Base-by-base conservation (phyloP, 306 rosid species). In the Hippophae tibetana region DNA sequence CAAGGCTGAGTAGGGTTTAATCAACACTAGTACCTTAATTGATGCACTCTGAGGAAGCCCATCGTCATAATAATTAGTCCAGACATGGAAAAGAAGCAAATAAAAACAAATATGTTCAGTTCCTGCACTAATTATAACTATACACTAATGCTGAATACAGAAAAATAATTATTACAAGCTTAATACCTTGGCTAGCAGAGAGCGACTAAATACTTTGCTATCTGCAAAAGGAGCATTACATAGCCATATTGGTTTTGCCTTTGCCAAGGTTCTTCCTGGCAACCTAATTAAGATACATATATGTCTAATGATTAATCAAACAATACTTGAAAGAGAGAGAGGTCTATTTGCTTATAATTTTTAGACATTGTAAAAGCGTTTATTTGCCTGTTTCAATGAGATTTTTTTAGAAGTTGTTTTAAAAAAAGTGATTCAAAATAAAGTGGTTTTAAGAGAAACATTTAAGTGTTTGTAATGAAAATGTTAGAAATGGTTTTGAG, bases 151-250 rank as follows among this genome's bases (percentile, higher is more conserved):
- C 14, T 43, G 25, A 48, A 14, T 53, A 48, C 42, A 31, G 9
- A 38, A 42, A 9, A 49, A 41, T 49, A 31, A 11, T 46, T 8
- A 18, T 8, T 13, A 49, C 67, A 52, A 54, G 57, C 62, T 60
- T 72, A 54, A 3, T 66, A 86, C 97, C 97, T 84, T 89, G 7
- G 97, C 92, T 43, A 89, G 85, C 40, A 89, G 81, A 44, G 82
- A 69, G 60, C 95, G 92, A 57, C 78, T 68, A 70, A 89, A 89
- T 58, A 70, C 43, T 76, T 66, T 79, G 60, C 85, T 76, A 74
- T 89, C 95, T 9, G 78, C 76, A 42, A 52, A 68, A 67, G 64
- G 76, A 40, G 95, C 97, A 73, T 81, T 76, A 72, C 60, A 69
- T 8, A 89, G 72, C 97, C 97, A 89, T 60, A 79, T 72, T 2